Evolutionary conservation across 1,139 yeast species (phyloP), one percentile per base, ranked within the genome.

Genomic region (Candida neerlandica): DNA sequence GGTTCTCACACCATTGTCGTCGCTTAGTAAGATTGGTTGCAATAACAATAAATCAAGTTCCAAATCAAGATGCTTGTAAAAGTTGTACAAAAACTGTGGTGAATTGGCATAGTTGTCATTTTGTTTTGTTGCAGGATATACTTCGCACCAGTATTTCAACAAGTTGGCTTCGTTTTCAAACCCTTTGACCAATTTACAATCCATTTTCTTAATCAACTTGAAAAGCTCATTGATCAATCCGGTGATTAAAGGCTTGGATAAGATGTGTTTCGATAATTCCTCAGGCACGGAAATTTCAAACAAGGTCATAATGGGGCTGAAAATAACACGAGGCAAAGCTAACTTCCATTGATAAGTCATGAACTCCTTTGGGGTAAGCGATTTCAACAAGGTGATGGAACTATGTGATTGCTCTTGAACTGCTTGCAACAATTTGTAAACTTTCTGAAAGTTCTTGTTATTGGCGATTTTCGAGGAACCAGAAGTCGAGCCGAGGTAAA

Each of bases 1-100:
- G 1, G 97, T 89, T 63, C 89, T 85, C 48, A 90, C 84, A 43
- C 88, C 85, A 61, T 81, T 81, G 64, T 90, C 96, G 67, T 90
- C 97, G 15, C 95, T 96, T 51, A 90, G 72, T 49, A 91, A 73
- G 51, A 91, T 91, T 3, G 97, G 96, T 64, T 90, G 96, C 53
- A 91, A 75, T 50, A 91, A 70, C 45, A 90, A 71, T 61, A 90
- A 75, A 66, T 91, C 97, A 44, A 87, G 73, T 54, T 85, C 83
- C 51, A 89, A 64, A 46, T 79, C 80, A 47, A 73, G 66, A 49
- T 74, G 78, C 55, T 84, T 77, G 64, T 66, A 81, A 58, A 78
- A 86, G 55, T 83, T 82, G 65, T 83, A 86, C 57, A 85, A 85
- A 46, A 85, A 66, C 41, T 67, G 67, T 30, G 86, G 85, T 12